phyloP scores from a whole-genome alignment of 2,329 filamentous ascomycete species.

The Nemania sp. region DNA sequence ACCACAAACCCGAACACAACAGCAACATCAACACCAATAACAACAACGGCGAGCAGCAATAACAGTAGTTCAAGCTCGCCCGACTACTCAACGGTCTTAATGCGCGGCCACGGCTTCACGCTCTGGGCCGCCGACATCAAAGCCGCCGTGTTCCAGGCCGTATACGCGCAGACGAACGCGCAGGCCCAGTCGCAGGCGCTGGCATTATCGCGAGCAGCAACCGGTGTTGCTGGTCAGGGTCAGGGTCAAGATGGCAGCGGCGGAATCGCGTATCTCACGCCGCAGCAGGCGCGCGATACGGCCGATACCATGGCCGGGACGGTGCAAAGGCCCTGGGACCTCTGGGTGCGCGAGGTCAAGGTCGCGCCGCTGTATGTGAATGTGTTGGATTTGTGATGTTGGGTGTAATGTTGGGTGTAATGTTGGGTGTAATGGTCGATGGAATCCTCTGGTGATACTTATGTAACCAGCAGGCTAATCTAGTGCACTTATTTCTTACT shows the following conservation, averaged over 20 bases:
- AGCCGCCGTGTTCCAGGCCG: conserved; percentile 21
- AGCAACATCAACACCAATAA: no score
- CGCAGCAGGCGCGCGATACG: conserved; percentile 3
- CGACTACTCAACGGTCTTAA: conserved; percentile 17
- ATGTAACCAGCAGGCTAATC: no score
- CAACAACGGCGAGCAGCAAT: not conserved
- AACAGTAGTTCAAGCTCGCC: not conserved
- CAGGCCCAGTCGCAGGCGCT: conserved; percentile 13
- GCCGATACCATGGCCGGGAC: not conserved
- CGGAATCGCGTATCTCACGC: not conserved
- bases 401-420: no score
- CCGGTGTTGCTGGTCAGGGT: no score
- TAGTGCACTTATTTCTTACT: no score
- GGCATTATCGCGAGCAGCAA: not conserved
- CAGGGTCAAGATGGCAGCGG: no score
- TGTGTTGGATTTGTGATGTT: not conserved
- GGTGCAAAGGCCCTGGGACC: conserved; percentile 4
- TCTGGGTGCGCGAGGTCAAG: conserved; percentile 18
- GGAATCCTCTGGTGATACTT: no score
- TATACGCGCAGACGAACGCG: conserved; percentile 22
- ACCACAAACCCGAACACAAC: no score
- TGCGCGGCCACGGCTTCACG: conserved; percentile 29
- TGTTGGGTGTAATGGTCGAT: no score
- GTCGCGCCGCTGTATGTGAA: conserved; percentile 10
- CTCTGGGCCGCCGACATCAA: conserved; percentile 19